phyloP scores from a whole-genome alignment of 2,329 filamentous ascomycete genomes.

The Colletotrichum lupini region DNA sequence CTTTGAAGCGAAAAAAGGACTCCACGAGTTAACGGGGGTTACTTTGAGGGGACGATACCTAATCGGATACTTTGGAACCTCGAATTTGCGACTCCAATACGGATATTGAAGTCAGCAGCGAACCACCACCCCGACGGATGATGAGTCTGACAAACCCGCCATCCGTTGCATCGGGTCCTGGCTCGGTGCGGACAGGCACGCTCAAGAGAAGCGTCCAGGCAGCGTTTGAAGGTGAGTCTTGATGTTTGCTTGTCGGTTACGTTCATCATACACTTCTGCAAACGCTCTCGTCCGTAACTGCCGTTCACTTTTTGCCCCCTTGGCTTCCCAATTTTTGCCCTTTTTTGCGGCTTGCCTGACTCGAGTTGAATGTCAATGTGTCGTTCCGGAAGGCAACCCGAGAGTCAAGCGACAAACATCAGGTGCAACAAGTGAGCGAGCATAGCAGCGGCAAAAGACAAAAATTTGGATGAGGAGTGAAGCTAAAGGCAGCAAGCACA shows the following conservation, averaged over 20 bases:
- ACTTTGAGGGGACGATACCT: constrained; percentile 3
- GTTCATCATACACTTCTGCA: not conserved
- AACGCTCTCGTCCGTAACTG: not conserved
- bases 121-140: constrained; percentile 9
- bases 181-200: constrained; percentile 54
- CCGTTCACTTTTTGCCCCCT: not conserved
- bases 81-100: constrained; percentile 7
- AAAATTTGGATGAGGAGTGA: not conserved
- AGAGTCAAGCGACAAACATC: constrained; percentile 23
- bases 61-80: constrained; percentile 2
- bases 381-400: constrained; percentile 1
- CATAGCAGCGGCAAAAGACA: not conserved
- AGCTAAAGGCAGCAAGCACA: not conserved
- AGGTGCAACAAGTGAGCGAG: not conserved
- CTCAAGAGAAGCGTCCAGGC: constrained; percentile 70
- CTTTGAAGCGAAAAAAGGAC: not conserved
- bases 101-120: constrained; percentile 24
- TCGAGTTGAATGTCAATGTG: constrained; percentile 24
- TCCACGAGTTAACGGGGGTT: not conserved
- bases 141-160: constrained; percentile 68
- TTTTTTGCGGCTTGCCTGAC: constrained; percentile 14
- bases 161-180: constrained; percentile 60
- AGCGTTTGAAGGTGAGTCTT: constrained; percentile 68
- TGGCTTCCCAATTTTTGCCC: constrained; percentile 16
- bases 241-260: constrained; percentile 28